These are phyloP conservation scores for Maudiozyma humilis DNA, from an alignment of 1,139 yeast genomes.

Conservation along the genomic window DNA sequence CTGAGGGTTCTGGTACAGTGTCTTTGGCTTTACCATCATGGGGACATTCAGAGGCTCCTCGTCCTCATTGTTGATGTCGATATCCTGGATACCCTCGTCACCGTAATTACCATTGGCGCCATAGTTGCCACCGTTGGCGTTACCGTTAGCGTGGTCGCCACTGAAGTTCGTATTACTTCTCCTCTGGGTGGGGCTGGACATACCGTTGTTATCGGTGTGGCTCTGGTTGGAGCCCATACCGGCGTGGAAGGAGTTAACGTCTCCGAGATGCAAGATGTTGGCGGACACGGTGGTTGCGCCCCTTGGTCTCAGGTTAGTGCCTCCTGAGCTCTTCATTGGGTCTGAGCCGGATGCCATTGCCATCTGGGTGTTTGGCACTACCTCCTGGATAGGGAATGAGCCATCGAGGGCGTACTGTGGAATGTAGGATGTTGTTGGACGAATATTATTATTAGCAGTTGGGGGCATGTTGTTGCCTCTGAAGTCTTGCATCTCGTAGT, in stretches of 20 bases:
- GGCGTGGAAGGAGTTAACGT: slow-evolving; percentile 2
- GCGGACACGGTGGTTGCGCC: slow-evolving; percentile 18
- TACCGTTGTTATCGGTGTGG: slow-evolving; percentile 3
- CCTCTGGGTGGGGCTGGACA: not conserved
- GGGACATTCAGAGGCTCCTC: slow-evolving; percentile 18
- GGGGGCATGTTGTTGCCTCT: slow-evolving; percentile 9
- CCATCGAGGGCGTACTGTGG: slow-evolving; percentile 22
- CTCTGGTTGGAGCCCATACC: not conserved
- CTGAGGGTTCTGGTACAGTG: slow-evolving; percentile 32
- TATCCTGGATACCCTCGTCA: slow-evolving; percentile 2
- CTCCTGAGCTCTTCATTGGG: not conserved
- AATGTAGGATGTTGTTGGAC: slow-evolving; percentile 23
- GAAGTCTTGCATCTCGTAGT: slow-evolving; percentile 23
- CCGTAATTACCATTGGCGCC: not conserved
- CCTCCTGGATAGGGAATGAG: slow-evolving; percentile 27
- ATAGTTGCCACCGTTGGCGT: not conserved
- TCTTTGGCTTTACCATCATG: slow-evolving; percentile 31
- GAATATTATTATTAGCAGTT: slow-evolving; percentile 9
- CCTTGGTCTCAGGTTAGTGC: slow-evolving; percentile 9
- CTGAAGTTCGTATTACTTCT: slow-evolving; percentile 5
- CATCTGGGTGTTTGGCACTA: slow-evolving; percentile 27
- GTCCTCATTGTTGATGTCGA: slow-evolving; percentile 5
- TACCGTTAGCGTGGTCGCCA: slow-evolving; percentile 2
- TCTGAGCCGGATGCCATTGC: slow-evolving; percentile 11
- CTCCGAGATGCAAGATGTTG: slow-evolving; percentile 17